Evolutionary conservation across 2,329 filamentous ascomycete genomes (phyloP).

Genomic region (Trichoderma atrobrunneum): DNA sequence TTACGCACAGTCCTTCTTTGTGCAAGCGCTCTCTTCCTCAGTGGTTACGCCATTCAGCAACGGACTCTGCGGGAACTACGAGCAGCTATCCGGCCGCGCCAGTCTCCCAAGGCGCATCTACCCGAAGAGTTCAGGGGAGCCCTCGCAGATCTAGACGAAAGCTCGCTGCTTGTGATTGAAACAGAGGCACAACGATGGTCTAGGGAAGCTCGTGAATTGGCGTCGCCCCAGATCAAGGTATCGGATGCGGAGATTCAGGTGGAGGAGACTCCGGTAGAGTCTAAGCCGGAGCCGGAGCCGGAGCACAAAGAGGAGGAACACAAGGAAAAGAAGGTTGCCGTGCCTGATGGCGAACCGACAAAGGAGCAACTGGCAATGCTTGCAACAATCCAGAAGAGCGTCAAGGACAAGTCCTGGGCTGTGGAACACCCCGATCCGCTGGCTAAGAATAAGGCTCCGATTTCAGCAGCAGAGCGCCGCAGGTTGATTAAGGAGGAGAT

Average conservation of each 20-base stretch:
- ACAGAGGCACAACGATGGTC: conserved; percentile 34
- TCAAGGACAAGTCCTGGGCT: conserved; percentile 34
- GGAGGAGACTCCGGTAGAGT: background rate
- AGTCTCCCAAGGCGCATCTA: conserved; percentile 49
- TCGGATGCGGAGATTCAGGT: conserved; percentile 32
- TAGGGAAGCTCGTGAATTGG: conserved; percentile 21
- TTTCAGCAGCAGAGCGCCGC: conserved; percentile 53
- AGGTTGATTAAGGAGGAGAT: conserved; percentile 59
- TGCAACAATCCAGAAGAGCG: conserved; percentile 32
- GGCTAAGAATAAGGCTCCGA: conserved; percentile 43
- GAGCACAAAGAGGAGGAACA: conserved; percentile 21
- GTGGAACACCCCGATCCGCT: conserved; percentile 37
- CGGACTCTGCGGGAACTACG: conserved; percentile 77
- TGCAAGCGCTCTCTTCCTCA: conserved; percentile 79
- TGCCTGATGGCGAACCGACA: conserved; percentile 21
- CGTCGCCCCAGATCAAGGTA: conserved; percentile 22
- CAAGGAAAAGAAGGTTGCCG: background rate
- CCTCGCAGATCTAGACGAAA: conserved; percentile 48
- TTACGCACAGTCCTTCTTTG: conserved; percentile 63
- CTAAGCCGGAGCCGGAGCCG: conserved; percentile 26
- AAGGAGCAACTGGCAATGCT: conserved; percentile 33
- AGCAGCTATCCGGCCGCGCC: conserved; percentile 58
- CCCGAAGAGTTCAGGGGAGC: conserved; percentile 49
- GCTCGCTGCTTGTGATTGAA: conserved; percentile 41
- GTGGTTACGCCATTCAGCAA: conserved; percentile 85